Evolutionary conservation across 164 flowering plant species (phyloP).

Genomic region (Platanus orientalis): DNA sequence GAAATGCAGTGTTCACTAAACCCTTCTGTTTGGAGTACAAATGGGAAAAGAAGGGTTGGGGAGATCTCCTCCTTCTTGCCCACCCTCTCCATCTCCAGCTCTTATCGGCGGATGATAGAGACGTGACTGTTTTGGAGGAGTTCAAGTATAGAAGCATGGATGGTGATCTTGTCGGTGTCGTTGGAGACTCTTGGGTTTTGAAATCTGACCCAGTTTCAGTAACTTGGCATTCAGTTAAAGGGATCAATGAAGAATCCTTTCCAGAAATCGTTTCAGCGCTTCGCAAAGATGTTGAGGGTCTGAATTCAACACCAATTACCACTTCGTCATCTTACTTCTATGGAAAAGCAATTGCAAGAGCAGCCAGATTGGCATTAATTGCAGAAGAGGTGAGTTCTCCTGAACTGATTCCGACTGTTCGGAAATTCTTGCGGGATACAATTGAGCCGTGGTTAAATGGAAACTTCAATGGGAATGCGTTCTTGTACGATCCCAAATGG

Average conservation of each 20-base stretch:
- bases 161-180: constrained; percentile 94
- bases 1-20: constrained; percentile 47
- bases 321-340: constrained; percentile 82
- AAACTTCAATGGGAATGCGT: constrained; percentile 65
- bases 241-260: constrained; percentile 41
- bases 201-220: constrained; percentile 51
- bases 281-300: constrained; percentile 46
- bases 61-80: constrained; percentile 77
- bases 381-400: constrained; percentile 71
- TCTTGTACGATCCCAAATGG: constrained; percentile 76
- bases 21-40: constrained; percentile 69
- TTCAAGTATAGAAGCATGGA: constrained; percentile 79
- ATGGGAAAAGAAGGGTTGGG: constrained; percentile 87
- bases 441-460: constrained; percentile 93
- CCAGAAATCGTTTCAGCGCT: constrained; percentile 57
- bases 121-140: constrained; percentile 41
- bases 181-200: constrained; percentile 77
- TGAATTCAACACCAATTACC: constrained; percentile 35
- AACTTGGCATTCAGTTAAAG: constrained; percentile 80
- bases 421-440: constrained; percentile 49
- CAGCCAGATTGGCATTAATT: constrained; percentile 83
- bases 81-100: constrained; percentile 75
- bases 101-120: constrained; percentile 27
- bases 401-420: constrained; percentile 53
- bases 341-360: constrained; percentile 83